Evolutionary conservation across 331 rosid genomes (phyloP).

Genomic region (Cydonia oblonga): DNA sequence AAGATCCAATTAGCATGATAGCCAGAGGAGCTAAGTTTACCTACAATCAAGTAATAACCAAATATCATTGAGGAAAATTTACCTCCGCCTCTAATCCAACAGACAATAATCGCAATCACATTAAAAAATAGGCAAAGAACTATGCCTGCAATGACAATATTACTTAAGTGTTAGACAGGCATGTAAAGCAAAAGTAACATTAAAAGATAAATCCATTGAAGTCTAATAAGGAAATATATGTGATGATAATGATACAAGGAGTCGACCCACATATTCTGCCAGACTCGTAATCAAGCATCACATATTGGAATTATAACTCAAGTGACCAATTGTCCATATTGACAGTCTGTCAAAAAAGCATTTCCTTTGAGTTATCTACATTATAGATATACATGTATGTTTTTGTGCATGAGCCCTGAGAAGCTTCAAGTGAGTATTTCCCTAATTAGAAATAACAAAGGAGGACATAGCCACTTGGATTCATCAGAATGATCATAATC

Average conservation of each 20-base stretch:
- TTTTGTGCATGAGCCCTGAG: neutral
- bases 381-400: too few species aligned
- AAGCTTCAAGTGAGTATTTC: neutral
- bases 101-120: slow-evolving; percentile 62
- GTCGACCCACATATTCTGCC: neutral
- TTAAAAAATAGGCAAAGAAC: slow-evolving; percentile 83
- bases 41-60: neutral
- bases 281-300: neutral
- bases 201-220: neutral
- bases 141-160: slow-evolving; percentile 52
- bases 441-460: neutral
- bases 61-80: slow-evolving; percentile 5
- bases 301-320: neutral
- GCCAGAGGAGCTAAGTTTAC: slow-evolving; percentile 1
- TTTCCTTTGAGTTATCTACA: neutral
- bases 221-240: neutral
- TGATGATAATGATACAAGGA: neutral
- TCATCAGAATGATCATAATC: neutral
- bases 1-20: slow-evolving; percentile 14
- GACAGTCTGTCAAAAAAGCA: neutral
- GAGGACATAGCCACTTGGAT: neutral
- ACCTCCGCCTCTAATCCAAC: slow-evolving; percentile 97
- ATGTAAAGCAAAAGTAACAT: neutral
- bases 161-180: neutral
- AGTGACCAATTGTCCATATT: neutral